Conservation (phyloP, 2,329 filamentous ascomycete genomes). For the Fusarium transvaalense region DNA sequence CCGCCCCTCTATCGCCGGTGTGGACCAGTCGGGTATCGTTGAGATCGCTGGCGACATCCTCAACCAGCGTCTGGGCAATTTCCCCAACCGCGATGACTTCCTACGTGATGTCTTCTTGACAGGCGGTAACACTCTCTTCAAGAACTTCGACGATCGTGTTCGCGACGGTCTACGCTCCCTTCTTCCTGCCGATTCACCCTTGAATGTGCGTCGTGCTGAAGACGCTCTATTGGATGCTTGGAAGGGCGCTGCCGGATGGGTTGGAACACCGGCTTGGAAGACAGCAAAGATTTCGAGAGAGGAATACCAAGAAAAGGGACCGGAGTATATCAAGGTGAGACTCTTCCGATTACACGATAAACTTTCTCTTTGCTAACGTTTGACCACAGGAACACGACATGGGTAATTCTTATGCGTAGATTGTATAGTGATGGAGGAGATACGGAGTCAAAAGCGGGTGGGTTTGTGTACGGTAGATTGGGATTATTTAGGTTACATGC, state of each 20-base stretch:
- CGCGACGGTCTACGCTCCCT: conserved; percentile 77
- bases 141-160: conserved; percentile 87
- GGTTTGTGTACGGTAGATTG: conserved; percentile 41
- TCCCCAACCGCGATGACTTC: conserved; percentile 73
- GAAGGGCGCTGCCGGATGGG: conserved; percentile 93
- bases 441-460: conserved; percentile 43
- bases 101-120: conserved; percentile 92
- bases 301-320: conserved; percentile 92
- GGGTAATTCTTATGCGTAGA: conserved; percentile 69
- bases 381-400: conserved; percentile 71
- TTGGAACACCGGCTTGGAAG: conserved; percentile 70
- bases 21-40: conserved; percentile 93
- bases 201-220: conserved; percentile 78
- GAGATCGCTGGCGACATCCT: conserved; percentile 94
- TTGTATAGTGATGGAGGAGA: conserved; percentile 24
- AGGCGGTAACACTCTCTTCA: conserved; percentile 90
- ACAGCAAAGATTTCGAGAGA: conserved; percentile 77
- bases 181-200: conserved; percentile 74
- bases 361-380: conserved; percentile 26
- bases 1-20: conserved; percentile 88
- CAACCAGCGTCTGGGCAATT: conserved; percentile 77
- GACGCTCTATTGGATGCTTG: conserved; percentile 90
- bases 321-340: conserved; percentile 89
- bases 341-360: not conserved
- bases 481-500: conserved; percentile 19